Evolutionary conservation across 306 rosid species (phyloP), one percentile per base, ranked within the genome.

Genomic region (Quercus glauca): DNA sequence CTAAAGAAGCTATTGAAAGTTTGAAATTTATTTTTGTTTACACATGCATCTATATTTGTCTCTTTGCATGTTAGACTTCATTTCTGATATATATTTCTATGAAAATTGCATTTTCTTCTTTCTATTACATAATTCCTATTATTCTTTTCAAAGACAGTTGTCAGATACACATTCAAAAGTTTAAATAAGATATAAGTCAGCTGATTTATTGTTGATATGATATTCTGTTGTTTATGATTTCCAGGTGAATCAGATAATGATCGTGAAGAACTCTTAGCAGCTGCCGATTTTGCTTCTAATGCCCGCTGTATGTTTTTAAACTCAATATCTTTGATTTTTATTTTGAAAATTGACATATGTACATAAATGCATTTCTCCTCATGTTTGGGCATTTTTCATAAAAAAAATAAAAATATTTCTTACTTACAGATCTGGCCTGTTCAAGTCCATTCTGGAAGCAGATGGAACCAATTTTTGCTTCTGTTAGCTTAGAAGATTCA

Each of bases 401-500:
- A 7, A 8, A 8, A 58, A 20, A 59, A 68, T 3, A 13, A 49
- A 11, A 35, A 68, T 74, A 25, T 77, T 76, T 72, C 51, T 84
- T 84, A 45, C 56, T 45, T 73, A 58, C 86, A 94, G 98, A 88
- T 87, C 78, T 79, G 74, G 88, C 93, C 59, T 88, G 94, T 79
- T 91, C 97, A 55, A 81, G 92, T 86, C 18, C 87, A 61, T 92
- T 92, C 83, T 94, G 98, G 98, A 88, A 89, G 93, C 85, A 89
- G 80, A 60, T 87, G 89, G 97, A 94, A 79, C 87, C 85, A 57
- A 33, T 81, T 75, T 89, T 92, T 85, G 86, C 89, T 79, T 74
- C 93, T 79, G 83, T 89, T 73, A 81, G 82, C 86, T 79, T 81
- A 74, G 90, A 82, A 71, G 88, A 76, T 73, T 79, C 73, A 74